Conservation (phyloP, 2,329 filamentous ascomycete genomes). For the Paraconiothyrium brasiliense region DNA sequence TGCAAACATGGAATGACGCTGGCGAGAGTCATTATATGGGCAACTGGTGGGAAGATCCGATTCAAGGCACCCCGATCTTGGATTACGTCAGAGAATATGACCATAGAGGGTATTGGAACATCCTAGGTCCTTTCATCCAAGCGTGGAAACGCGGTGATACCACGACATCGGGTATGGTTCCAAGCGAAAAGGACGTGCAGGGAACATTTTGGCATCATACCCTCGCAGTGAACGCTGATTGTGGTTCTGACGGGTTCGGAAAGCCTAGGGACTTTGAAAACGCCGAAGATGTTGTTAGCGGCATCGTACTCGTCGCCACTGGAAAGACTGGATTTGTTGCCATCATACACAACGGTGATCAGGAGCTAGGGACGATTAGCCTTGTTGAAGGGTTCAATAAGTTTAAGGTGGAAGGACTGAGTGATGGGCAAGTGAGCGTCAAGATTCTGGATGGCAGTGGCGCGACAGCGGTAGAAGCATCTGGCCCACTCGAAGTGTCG, state of each 20-base stretch:
- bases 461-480: slow-evolving; percentile 28
- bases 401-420: slow-evolving; percentile 31
- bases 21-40: slow-evolving; percentile 55
- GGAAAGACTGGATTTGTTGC: slow-evolving; percentile 27
- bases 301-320: slow-evolving; percentile 36
- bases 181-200: slow-evolving; percentile 27
- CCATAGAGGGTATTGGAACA: slow-evolving; percentile 48
- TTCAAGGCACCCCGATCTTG: slow-evolving; percentile 34
- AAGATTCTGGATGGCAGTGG: slow-evolving; percentile 33
- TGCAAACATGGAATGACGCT: slow-evolving; percentile 55
- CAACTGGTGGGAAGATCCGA: slow-evolving; percentile 49
- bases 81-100: slow-evolving; percentile 43
- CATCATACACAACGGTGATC: slow-evolving; percentile 30
- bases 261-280: slow-evolving; percentile 26
- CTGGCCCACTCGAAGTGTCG: slow-evolving; percentile 20
- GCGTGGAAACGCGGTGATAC: slow-evolving; percentile 49
- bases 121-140: slow-evolving; percentile 49
- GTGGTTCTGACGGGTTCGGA: slow-evolving; percentile 57
- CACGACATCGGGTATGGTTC: slow-evolving; percentile 31
- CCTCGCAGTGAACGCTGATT: slow-evolving; percentile 33
- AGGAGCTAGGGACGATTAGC: slow-evolving; percentile 21
- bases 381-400: slow-evolving; percentile 29
- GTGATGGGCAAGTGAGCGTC: slow-evolving; percentile 31
- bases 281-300: slow-evolving; percentile 29
- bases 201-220: slow-evolving; percentile 38